These are phyloP conservation scores for Apocynum venetum DNA, from an alignment of 257 asterid genomes.

Conservation along the genomic window DNA sequence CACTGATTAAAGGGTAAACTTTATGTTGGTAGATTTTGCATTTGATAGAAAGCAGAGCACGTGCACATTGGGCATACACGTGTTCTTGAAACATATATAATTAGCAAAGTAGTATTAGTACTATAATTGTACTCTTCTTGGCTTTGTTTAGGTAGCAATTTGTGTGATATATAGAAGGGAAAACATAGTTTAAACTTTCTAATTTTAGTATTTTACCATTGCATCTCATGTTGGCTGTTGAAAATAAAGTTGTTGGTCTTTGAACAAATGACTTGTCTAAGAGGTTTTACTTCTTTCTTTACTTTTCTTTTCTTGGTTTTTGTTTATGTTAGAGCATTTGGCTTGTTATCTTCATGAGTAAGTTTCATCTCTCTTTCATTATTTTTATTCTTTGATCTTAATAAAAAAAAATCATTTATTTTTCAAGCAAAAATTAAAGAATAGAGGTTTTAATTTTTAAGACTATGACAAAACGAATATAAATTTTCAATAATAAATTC, in stretches of 20 bases:
- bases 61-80: conserved; percentile 8
- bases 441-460: too few relatives aligned
- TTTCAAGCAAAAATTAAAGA: too few relatives aligned
- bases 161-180: neutral
- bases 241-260: neutral
- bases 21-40: conserved; percentile 15
- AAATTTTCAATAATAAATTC: too few relatives aligned
- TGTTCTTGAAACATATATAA: neutral
- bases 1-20: conserved; percentile 1
- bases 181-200: neutral
- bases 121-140: neutral
- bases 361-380: too few relatives aligned
- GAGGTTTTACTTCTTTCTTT: too few relatives aligned
- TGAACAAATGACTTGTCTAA: neutral
- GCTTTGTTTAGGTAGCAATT: neutral
- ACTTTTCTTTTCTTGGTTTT: too few relatives aligned
- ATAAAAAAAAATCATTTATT: too few relatives aligned
- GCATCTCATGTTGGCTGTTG: neutral
- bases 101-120: neutral
- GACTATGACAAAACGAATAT: too few relatives aligned
- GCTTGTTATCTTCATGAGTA: too few relatives aligned
- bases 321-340: too few relatives aligned
- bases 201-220: neutral
- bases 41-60: conserved; percentile 8
- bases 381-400: too few relatives aligned